Evolutionary conservation across 352 stramenopile species (phyloP).

Genomic region (Pythium folliculosum): DNA sequence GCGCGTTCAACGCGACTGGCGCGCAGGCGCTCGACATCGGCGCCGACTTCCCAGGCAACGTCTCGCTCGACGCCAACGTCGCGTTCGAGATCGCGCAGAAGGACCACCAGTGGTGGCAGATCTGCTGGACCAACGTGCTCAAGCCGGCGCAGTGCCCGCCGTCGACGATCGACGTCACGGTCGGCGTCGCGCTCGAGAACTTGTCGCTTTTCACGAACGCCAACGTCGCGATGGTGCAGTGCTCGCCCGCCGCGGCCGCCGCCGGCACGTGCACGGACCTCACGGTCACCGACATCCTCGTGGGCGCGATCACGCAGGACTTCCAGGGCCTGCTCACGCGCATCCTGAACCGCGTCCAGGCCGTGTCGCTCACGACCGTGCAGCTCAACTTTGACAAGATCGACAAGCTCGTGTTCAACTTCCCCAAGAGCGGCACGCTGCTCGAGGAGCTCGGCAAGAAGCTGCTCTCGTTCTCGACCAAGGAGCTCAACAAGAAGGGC

Average conservation of each 20-base stretch:
- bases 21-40: constrained; percentile 42
- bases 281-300: constrained; percentile 44
- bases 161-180: constrained; percentile 38
- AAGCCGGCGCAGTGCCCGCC: constrained; percentile 48
- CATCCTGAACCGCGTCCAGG: constrained; percentile 40
- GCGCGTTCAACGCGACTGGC: constrained; percentile 51
- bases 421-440: constrained; percentile 41
- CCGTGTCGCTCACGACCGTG: constrained; percentile 38
- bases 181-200: constrained; percentile 42
- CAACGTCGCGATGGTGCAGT: constrained; percentile 42
- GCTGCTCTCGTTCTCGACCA: constrained; percentile 49
- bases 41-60: constrained; percentile 42
- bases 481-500: constrained; percentile 68
- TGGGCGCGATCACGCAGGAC: constrained; percentile 35
- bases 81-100: constrained; percentile 52
- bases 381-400: constrained; percentile 48
- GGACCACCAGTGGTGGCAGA: constrained; percentile 62
- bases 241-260: constrained; percentile 25
- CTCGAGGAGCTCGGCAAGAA: constrained; percentile 48
- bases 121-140: constrained; percentile 61
- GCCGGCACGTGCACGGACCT: constrained; percentile 54
- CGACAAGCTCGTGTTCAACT: constrained; percentile 52
- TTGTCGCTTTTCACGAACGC: constrained; percentile 36
- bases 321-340: constrained; percentile 30
- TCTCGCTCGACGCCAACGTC: constrained; percentile 41